Evolutionary conservation across 2,329 filamentous ascomycete genomes (phyloP).

Genomic region (Paecilomyces dactylethromorphus): DNA sequence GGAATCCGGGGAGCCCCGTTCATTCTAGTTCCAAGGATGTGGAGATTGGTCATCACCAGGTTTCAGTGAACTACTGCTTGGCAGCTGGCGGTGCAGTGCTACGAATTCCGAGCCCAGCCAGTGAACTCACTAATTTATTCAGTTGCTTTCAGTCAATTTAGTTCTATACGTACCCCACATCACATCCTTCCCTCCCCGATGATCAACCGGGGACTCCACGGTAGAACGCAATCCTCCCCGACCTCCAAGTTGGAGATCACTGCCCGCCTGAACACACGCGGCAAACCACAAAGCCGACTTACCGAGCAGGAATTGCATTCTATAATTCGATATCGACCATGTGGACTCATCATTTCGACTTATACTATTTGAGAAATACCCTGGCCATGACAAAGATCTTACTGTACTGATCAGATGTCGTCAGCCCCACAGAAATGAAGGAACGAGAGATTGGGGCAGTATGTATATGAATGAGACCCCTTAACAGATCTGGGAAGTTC

Average conservation of each 20-base stretch:
- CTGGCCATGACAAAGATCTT: background rate
- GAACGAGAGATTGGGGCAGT: background rate
- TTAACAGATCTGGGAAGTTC: background rate
- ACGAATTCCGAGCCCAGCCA: background rate
- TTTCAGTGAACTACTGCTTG: too few relatives aligned
- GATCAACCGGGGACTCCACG: background rate
- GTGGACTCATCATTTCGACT: background rate
- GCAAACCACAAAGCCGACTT: background rate
- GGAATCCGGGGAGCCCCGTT: background rate
- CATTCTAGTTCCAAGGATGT: background rate
- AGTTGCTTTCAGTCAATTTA: background rate
- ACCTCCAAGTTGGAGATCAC: background rate
- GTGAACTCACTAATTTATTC: background rate
- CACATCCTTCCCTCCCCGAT: background rate
- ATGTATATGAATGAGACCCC: background rate
- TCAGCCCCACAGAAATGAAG: background rate
- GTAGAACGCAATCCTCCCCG: background rate
- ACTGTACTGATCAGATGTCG: background rate
- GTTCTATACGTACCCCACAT: background rate
- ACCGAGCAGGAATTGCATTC: background rate
- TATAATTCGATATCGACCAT: background rate
- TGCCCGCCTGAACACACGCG: background rate
- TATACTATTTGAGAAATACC: background rate
- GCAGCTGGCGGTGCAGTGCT: background rate
- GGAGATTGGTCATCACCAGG: background rate